phyloP scores from a whole-genome alignment of 805 yeast species.

The Sugiyamaella valdiviana region DNA sequence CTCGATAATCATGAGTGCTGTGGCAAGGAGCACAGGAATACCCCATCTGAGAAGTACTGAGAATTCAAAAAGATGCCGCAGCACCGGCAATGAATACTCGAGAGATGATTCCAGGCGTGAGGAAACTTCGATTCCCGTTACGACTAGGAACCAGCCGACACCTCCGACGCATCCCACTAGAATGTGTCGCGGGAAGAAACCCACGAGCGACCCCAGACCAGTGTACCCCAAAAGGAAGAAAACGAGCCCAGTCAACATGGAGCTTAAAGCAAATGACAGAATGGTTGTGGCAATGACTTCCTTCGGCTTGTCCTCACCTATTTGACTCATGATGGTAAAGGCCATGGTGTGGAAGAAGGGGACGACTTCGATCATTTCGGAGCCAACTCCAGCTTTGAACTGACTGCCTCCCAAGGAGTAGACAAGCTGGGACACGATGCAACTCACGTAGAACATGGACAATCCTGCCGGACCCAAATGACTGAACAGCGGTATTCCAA shows the following conservation, averaged over 20 bases:
- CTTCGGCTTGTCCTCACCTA: constrained; percentile 44
- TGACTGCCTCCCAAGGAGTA: constrained; percentile 88
- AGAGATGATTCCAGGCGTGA: constrained; percentile 73
- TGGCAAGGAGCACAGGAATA: constrained; percentile 61
- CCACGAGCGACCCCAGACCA: constrained; percentile 77
- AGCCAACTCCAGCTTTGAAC: constrained; percentile 86
- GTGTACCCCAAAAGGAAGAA: constrained; percentile 74
- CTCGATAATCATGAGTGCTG: constrained; percentile 54
- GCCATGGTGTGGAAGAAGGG: constrained; percentile 98
- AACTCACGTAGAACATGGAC: constrained; percentile 89
- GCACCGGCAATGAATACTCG: constrained; percentile 44
- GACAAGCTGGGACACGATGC: constrained; percentile 82
- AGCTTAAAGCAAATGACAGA: constrained; percentile 73
- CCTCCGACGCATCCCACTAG: constrained; percentile 98
- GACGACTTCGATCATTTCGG: constrained; percentile 98
- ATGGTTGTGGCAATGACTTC: constrained; percentile 76
- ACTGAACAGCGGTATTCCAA: constrained; percentile 71
- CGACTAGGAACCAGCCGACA: constrained; percentile 86
- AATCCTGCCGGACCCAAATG: constrained; percentile 81
- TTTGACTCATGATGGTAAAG: constrained; percentile 49
- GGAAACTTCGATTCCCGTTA: constrained; percentile 90
- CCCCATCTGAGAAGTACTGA: constrained; percentile 59
- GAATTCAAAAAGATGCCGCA: constrained; percentile 34
- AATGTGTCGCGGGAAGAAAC: constrained; percentile 94
- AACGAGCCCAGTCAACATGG: constrained; percentile 79